Base-by-base conservation (phyloP, 257 asterid species). In the Nicotiana undulata region DNA sequence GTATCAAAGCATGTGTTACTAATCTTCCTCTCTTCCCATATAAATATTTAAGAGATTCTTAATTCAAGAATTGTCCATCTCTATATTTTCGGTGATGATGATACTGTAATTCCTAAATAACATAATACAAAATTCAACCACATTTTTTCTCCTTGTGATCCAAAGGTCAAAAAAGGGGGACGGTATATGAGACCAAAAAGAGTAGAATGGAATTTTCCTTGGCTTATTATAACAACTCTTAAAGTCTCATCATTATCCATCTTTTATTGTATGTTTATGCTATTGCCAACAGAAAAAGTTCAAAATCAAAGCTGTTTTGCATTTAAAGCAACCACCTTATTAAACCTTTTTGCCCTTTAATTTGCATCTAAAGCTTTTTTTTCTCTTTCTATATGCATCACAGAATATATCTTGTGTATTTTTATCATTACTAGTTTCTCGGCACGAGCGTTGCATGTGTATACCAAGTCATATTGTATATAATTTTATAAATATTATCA, bases 321-420 rank as follows among this genome's bases (percentile, higher is more conserved):
- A 85, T 82, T 81, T 80, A 88, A 89, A 84, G 87, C 87, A 83
- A 46, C 22, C 37, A 64, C 80, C 93, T 88, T 87, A 86, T 72
- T 85, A 80, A 49, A 77, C 24, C 82, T 81, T 84, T 82, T 52
- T 5, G 68, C 31, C 59, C 26, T 51, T 60, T 66, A 31, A 37
- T 22, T 31, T 37, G 34, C 8, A 60, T 78, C 63, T 9, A 3
- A 2, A 7, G 18, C 51, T 10, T 49, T 12, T 13, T 1, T 18
- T 0, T 20, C 67, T 17, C 55, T 53, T n/a, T 37, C 51, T 63
- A 55, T 82, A 76, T 78, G 80, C 63, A 76, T 26, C 22, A 80
- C 34, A 46, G 31, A 34, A 61, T 77, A 40, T 49, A 37, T 55
- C 49, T 70, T 70, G 12, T 63, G 52, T 76, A 75, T 67, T 68